Conservation (phyloP, 176 grass and related monocot species). For the Juncus inflexus region DNA sequence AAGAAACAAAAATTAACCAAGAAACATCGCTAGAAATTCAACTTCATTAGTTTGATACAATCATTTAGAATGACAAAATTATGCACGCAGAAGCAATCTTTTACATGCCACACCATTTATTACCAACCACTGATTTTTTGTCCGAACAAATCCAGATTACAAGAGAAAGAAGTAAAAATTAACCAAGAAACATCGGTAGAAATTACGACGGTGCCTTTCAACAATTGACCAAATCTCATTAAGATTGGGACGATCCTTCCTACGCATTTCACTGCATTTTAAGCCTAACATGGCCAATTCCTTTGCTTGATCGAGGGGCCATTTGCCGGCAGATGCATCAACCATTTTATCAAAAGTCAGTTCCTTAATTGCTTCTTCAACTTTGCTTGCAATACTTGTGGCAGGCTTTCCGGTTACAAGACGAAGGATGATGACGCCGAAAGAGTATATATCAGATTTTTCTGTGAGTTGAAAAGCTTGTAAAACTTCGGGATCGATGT, state of each 20-base stretch:
- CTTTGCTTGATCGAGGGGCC: slow-evolving; percentile 73
- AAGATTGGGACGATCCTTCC: slow-evolving; percentile 47
- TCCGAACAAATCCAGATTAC: too few species aligned
- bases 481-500: slow-evolving; percentile 75
- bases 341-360: slow-evolving; percentile 28
- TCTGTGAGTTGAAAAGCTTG: slow-evolving; percentile 40
- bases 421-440: slow-evolving; percentile 56
- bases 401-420: slow-evolving; percentile 66
- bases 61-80: too few species aligned
- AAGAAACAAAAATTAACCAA: too few species aligned
- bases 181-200: too few species aligned
- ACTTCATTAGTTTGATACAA: too few species aligned
- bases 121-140: too few species aligned
- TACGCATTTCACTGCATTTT: slow-evolving; percentile 49
- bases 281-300: slow-evolving; percentile 65
- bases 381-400: slow-evolving; percentile 42
- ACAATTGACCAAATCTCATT: slow-evolving; percentile 56
- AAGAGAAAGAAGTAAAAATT: too few species aligned
- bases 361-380: slow-evolving; percentile 53
- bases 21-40: too few species aligned
- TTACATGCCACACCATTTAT: too few species aligned
- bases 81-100: too few species aligned
- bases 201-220: slow-evolving; percentile 1
- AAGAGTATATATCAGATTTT: slow-evolving; percentile 74
- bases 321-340: slow-evolving; percentile 52